These are phyloP conservation scores for Cardamine resedifolia DNA, from an alignment of 345 rosid species.

Conservation along the genomic window DNA sequence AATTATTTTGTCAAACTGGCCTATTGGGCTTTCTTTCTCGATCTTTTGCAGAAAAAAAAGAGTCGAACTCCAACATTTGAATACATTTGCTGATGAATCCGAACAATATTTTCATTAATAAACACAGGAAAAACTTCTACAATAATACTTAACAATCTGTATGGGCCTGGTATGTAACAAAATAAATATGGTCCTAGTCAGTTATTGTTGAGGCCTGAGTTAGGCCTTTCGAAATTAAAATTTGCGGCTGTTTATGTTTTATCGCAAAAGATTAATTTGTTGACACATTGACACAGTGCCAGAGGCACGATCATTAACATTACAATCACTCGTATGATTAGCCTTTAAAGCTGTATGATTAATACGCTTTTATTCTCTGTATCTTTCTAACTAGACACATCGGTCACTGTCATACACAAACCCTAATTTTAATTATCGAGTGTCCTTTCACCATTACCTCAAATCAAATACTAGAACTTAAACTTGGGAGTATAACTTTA, in stretches of 20 bases:
- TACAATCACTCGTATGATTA: conserved; percentile 29
- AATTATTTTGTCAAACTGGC: not conserved
- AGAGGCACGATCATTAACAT: conserved; percentile 2
- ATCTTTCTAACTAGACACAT: conserved; percentile 14
- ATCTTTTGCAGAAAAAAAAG: not conserved
- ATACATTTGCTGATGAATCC: not conserved
- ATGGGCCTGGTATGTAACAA: not conserved
- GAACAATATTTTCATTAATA: not conserved
- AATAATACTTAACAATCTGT: not conserved
- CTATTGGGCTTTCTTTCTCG: not conserved
- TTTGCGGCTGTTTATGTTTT: not conserved
- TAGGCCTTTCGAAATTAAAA: not conserved
- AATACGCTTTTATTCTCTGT: not conserved
- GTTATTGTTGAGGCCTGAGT: not conserved
- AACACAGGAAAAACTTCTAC: not conserved
- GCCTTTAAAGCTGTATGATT: conserved; percentile 17
- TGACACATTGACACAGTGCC: conserved; percentile 3
- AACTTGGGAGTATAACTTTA: not conserved
- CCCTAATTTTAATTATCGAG: conserved; percentile 24
- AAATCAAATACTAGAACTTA: not conserved
- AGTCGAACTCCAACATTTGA: not conserved
- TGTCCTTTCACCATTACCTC: not conserved
- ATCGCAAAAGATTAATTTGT: not conserved
- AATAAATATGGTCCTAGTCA: not conserved
- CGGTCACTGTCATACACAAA: conserved; percentile 24